Base-by-base conservation (phyloP, 495 filamentous ascomycete species). In the Penicillium flavigenum region DNA sequence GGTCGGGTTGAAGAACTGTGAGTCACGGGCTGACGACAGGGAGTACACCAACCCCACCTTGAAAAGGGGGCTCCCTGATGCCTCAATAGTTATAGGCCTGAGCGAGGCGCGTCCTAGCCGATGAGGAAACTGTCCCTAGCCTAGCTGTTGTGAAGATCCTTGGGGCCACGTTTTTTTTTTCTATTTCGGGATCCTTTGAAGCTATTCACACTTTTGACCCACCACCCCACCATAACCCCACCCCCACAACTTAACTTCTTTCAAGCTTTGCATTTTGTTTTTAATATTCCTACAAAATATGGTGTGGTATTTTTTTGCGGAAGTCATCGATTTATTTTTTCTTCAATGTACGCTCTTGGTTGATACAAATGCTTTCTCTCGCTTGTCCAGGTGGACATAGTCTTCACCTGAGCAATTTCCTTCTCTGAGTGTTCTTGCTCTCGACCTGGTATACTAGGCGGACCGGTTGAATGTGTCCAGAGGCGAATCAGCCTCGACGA, bases 401-500 rank as follows among this genome's bases (percentile, higher is more conserved):
- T 31, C 29, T 31, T 6, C 29, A 31, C 22, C 22, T 24, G 22
- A 3, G 22, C 3, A 24, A 31, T 31, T 31, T 31, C 29, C 29
- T 32, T 32, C 31, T 32, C 31, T 32, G 11, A 0, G 4, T 9
- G 31, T 32, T 32, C 22, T 3, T 10, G 11, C 31, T 32, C 9
- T 10, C 29, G 10, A 10, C 29, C 1, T 26, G 0, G 5, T 27
- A 20, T 17, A 22, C 17, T 22, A 5, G 4, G 17, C 0, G 0
- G 16, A 29, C n/a, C 14, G 14, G 56, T 70, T 64, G 26, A 65
- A 72, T 52, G 77, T 78, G 59, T 80, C 74, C 56, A 78, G 19
- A n/a, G 72, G 66, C 7, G 79, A 73, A 17, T 81, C 79, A 11
- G 64, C 54, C 68, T 81, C 70, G 4, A 81, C 71, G 16, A 55